Base-by-base conservation (phyloP, 371 early-diverging fungal species). In the Batrachochytrium dendrobatidis region DNA sequence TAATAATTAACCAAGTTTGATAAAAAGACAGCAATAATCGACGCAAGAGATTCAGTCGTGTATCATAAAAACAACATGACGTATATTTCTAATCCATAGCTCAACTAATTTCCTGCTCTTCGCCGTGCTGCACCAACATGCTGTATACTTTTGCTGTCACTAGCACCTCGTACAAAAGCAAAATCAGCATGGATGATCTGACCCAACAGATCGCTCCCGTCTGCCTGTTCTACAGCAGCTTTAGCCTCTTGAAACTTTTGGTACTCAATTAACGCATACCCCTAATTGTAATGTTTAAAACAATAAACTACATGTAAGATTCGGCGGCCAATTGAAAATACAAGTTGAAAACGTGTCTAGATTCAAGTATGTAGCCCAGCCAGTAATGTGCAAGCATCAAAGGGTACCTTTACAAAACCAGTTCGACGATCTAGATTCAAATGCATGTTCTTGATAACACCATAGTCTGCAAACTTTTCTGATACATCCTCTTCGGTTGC, bases 261-360 rank as follows among this genome's bases (percentile, higher is more conserved):
- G 57, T 90, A 97, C 74, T 97, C 95, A 32, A 94, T 72, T 58
- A 97, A 72, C 12, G 92, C 93, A 63, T 97, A 97, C 33, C 97
- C 97, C 92, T 90, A 34, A 28, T 24, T 34, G 25, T 39, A n/a
- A n/a, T n/a, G 15, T 12, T 39, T 39, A n/a, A n/a, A 12, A 39
- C 39, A n/a, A 12, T 7, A 18, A 31, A 53, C 7, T 15, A 20
- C 49, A 49, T n/a, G 32, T 24, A 53, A 31, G 7, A 7, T 7
- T 18, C n/a, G n/a, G n/a, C n/a, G n/a, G n/a, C n/a, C n/a, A n/a
- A n/a, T 46, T 8, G 15, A 50, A 22, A 50, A 20, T 50, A 50
- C 15, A 10, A n/a, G 43, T 39, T 15, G n/a, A 39, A 15, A 15
- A 39, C 43, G 43, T n/a, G n/a, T 15, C 43, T 17, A 39, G n/a